Evolutionary conservation across 2,329 filamentous ascomycete genomes (phyloP), one percentile per base, ranked within the genome.

Genomic region (Metarhizium sp.): DNA sequence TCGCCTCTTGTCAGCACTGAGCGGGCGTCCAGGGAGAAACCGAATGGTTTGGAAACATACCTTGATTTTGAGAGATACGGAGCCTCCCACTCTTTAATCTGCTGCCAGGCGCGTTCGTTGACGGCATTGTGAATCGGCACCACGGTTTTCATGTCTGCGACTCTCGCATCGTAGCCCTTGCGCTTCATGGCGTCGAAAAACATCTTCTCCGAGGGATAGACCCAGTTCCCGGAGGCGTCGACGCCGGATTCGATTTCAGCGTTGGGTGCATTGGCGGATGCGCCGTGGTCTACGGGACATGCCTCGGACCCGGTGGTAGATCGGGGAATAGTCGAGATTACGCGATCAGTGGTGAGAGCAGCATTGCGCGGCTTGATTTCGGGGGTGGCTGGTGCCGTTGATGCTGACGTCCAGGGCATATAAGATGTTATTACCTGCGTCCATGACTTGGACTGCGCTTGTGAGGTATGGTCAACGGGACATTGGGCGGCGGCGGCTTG

Each of bases 101-200:
- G 88, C 59, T 82, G 78, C 94, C 94, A 99, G 0, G 94, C 94
- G 46, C 90, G 80, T 79, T 99, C 94, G 72, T 99, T 99, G 59
- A 99, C 94, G 48, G 94, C 94, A 69, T 99, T 99, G 74, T 99
- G 94, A 64, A 97, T 97, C 2, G 91, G 94, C 54, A 97, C 92
- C 38, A 97, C 92, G 38, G 88, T 88, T 65, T 82, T 86, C 86
- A 96, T 96, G 71, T 96, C 91, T 6, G 79, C 75, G 0, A 81
- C 82, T 14, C 78, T 75, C 34, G 81, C 85, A 58, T 85, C 82
- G 74, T 91, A 86, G 47, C 86, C 87, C 72, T 99, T 99, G 67
- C 92, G 86, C 76, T 87, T 84, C 84, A 99, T 92, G 48, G 94
- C 94, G 50, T 95, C 89, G 74, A 97, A 97, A 78, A 99, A 99